Conservation (phyloP, 129 eudicot genomes). For the Logfia minima region DNA sequence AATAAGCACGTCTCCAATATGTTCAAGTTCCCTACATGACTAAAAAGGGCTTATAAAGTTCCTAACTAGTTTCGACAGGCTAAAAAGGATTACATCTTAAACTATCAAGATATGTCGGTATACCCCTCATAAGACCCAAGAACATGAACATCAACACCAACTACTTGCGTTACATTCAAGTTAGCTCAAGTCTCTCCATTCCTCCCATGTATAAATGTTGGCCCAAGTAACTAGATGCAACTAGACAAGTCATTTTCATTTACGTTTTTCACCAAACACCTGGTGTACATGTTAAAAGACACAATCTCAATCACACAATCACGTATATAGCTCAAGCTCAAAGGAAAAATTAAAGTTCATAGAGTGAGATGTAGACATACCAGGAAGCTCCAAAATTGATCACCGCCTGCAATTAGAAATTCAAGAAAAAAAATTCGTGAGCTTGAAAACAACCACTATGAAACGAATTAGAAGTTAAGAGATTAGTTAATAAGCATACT, state of each 20-base stretch:
- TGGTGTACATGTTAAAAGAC: background rate
- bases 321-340: background rate
- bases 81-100: background rate
- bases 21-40: background rate
- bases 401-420: no score
- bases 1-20: background rate
- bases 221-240: background rate
- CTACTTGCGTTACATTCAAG: background rate
- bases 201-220: background rate
- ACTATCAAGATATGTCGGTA: background rate
- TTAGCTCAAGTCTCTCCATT: background rate
- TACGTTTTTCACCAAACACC: slow-evolving; percentile 15
- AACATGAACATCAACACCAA: background rate
- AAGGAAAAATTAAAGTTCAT: background rate
- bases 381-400: background rate
- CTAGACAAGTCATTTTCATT: background rate
- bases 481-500: no score
- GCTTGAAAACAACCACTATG: no score
- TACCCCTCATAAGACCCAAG: background rate
- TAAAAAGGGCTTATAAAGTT: background rate
- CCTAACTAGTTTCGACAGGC: background rate
- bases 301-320: background rate
- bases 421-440: no score
- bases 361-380: background rate
- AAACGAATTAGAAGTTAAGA: no score